A percentile compares a stretch with the other conserved stretches of the same genome.
phyloP scores from a whole-genome alignment of 2,329 filamentous ascomycete species.

The Cryphonectria nitschkei region DNA sequence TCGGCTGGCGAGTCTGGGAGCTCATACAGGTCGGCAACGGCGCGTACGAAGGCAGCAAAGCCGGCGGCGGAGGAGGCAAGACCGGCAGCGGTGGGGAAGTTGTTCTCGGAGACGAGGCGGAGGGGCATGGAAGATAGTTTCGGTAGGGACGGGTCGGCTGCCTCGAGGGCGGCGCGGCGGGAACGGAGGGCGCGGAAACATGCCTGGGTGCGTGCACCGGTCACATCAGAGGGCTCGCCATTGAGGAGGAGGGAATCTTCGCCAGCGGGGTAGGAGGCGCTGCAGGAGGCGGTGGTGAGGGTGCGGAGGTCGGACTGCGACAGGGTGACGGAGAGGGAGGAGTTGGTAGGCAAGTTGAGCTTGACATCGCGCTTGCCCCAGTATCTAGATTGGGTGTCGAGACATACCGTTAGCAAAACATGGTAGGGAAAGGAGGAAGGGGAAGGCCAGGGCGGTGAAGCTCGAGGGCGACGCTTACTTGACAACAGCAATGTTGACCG shows the following conservation, averaged over 20 bases:
- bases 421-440: constrained; percentile 21
- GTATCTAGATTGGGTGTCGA: constrained; percentile 51
- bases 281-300: constrained; percentile 93
- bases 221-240: constrained; percentile 78
- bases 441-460: constrained; percentile 14
- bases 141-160: constrained; percentile 71
- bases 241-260: constrained; percentile 82
- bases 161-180: constrained; percentile 77
- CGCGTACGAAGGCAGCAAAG: constrained; percentile 74
- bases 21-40: constrained; percentile 89
- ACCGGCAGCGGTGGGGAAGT: constrained; percentile 97
- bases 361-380: constrained; percentile 97
- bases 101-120: constrained; percentile 93
- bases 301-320: constrained; percentile 93
- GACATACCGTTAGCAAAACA: constrained; percentile 27
- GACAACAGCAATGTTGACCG: constrained; percentile 97
- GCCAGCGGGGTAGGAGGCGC: constrained; percentile 61
- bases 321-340: constrained; percentile 94
- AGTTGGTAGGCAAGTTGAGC: constrained; percentile 97
- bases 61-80: constrained; percentile 74
- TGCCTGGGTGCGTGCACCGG: constrained; percentile 87
- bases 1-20: constrained; percentile 80
- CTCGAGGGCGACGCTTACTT: constrained; percentile 60
- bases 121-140: constrained; percentile 78
- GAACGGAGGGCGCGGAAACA: constrained; percentile 86